A percentile compares a stretch with the other conserved stretches of the same genome.
phyloP scores from a whole-genome alignment of 1,284 basidiomycete species.

The Leccinum pachyderme region DNA sequence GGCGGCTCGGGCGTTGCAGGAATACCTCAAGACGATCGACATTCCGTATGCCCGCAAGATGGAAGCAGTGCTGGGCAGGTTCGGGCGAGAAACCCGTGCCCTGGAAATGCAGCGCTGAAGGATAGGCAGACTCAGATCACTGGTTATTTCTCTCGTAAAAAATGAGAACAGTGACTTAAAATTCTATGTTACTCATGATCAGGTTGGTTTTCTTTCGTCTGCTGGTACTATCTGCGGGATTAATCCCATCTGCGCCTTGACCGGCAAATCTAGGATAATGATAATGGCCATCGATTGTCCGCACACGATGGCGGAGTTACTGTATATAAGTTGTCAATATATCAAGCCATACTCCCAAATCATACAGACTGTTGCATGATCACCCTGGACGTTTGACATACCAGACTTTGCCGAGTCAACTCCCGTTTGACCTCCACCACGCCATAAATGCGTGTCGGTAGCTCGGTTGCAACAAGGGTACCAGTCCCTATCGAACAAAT shows the following conservation, averaged over 20 bases:
- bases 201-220: no score
- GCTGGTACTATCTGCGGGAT: no score
- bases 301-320: no score
- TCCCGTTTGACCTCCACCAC: not conserved
- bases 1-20: not conserved
- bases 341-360: no score
- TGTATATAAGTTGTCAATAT: no score
- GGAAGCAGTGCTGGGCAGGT: not conserved
- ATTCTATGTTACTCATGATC: not conserved
- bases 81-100: not conserved
- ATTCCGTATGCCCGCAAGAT: not conserved
- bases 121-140: not conserved
- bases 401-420: not conserved
- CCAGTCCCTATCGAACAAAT: slow-evolving; percentile 24
- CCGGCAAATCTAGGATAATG: no score
- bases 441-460: not conserved
- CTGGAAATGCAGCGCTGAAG: not conserved
- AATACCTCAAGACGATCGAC: not conserved
- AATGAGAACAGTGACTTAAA: not conserved
- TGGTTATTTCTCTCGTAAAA: not conserved
- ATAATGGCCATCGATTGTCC: no score
- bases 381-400: no score
- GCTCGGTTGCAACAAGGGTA: slow-evolving; percentile 13
- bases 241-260: no score
- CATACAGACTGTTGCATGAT: no score